Percentiles rank a stretch among this genome's conserved stretches.
Evolutionary conservation across 768 basidiomycete species (phyloP).

Genomic region (Crepidotus variabilis): DNA sequence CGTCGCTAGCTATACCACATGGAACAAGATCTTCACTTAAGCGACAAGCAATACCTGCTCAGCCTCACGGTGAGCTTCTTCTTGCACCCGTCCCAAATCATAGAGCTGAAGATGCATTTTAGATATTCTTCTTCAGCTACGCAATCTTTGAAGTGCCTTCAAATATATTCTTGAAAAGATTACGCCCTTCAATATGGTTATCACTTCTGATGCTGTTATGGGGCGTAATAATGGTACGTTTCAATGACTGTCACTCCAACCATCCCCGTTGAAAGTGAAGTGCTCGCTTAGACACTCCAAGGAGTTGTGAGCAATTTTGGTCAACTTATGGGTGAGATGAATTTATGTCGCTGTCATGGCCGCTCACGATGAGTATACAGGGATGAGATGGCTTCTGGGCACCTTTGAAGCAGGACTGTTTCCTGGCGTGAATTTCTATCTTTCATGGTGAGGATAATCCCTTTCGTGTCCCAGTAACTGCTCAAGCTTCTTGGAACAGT

Average conservation of each 20-base stretch:
- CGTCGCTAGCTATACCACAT: conserved; percentile 56
- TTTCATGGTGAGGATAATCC: conserved; percentile 54
- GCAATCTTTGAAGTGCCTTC: conserved; percentile 76
- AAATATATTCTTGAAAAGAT: conserved; percentile 67
- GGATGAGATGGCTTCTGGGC: conserved; percentile 69
- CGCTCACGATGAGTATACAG: conserved; percentile 24
- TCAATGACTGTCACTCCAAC: background rate
- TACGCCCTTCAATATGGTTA: conserved; percentile 76
- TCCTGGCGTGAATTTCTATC: conserved; percentile 65
- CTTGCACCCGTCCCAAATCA: too few relatives aligned
- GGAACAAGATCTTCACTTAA: conserved; percentile 53
- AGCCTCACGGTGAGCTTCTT: conserved; percentile 44
- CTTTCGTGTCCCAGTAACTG: conserved; percentile 1
- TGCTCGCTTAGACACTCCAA: conserved; percentile 56
- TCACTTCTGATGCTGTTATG: conserved; percentile 69
- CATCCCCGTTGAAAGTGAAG: background rate
- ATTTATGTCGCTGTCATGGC: too few relatives aligned
- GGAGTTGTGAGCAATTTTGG: conserved; percentile 65
- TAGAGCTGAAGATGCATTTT: background rate
- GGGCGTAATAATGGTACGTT: conserved; percentile 70
- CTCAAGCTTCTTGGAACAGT: conserved; percentile 14
- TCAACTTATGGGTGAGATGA: conserved; percentile 56
- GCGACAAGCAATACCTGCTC: conserved; percentile 63
- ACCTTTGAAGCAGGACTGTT: conserved; percentile 71
- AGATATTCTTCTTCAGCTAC: conserved; percentile 60